Percentiles rank a stretch among this genome's conserved stretches.
Evolutionary conservation across 2,329 filamentous ascomycete genomes (phyloP).

Genomic region (Colletotrichum acutatum): DNA sequence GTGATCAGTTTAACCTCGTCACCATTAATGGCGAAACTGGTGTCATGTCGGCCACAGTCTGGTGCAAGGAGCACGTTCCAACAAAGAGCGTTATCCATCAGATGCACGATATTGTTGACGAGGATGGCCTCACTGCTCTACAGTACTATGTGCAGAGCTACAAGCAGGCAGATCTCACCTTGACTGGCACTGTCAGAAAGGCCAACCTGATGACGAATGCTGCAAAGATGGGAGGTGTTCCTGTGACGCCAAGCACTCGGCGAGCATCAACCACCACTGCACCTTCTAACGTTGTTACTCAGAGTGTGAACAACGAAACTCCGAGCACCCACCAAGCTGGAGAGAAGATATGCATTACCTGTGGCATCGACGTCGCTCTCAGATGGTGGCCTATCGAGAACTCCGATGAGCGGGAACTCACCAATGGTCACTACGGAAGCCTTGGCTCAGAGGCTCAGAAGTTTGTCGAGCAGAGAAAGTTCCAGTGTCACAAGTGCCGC

Average conservation of each 20-base stretch:
- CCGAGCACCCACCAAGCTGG: conserved; percentile 46
- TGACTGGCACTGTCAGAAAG: conserved; percentile 94
- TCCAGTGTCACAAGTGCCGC: conserved; percentile 81
- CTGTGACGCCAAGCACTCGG: conserved; percentile 55
- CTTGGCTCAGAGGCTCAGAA: conserved; percentile 67
- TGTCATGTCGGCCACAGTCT: conserved; percentile 84
- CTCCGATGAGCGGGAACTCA: conserved; percentile 61
- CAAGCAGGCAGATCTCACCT: conserved; percentile 91
- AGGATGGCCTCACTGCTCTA: conserved; percentile 79
- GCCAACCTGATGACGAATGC: conserved; percentile 80
- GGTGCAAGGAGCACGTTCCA: conserved; percentile 89
- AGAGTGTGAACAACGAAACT: conserved; percentile 10
- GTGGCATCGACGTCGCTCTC: conserved; percentile 76
- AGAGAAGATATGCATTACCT: conserved; percentile 71
- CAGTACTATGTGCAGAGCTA: conserved; percentile 89
- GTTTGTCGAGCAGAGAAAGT: conserved; percentile 69
- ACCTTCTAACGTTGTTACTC: conserved; percentile 39
- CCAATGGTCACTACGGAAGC: conserved; percentile 61
- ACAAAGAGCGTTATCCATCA: conserved; percentile 79
- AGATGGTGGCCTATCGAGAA: conserved; percentile 75
- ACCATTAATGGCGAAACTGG: conserved; percentile 85
- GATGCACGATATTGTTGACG: conserved; percentile 80
- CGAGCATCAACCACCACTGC: conserved; percentile 66
- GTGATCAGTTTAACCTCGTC: conserved; percentile 83
- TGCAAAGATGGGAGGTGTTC: conserved; percentile 60